phyloP scores from a whole-genome alignment of 495 filamentous ascomycete species.

The Cercophora samala region DNA sequence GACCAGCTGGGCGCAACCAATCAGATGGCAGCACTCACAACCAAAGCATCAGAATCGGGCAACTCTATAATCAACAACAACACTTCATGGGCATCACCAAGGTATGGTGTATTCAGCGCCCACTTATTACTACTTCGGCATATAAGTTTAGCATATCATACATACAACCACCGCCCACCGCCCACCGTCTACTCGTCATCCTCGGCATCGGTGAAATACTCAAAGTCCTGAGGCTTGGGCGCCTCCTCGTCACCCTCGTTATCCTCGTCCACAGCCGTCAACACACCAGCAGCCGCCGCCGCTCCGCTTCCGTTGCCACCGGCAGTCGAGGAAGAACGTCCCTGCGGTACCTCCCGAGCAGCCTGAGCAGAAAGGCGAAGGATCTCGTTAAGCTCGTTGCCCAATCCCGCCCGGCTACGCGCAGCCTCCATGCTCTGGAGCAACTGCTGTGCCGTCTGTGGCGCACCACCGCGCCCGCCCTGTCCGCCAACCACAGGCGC shows the following conservation, averaged over 20 bases:
- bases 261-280: constrained; percentile 84
- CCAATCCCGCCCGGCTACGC: constrained; percentile 2
- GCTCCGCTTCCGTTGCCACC: constrained; percentile 50
- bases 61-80: neutral
- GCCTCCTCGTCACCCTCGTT: constrained; percentile 81
- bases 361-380: neutral
- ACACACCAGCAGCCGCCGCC: constrained; percentile 70
- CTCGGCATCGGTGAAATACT: constrained; percentile 76
- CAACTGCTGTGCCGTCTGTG: constrained; percentile 9
- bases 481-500: constrained; percentile 46
- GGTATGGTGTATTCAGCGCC: neutral
- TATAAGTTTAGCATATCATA: neutral
- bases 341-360: constrained; percentile 20
- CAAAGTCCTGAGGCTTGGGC: constrained; percentile 72
- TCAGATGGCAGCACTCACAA: neutral
- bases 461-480: constrained; percentile 22
- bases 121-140: neutral
- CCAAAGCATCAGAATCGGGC: neutral
- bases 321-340: constrained; percentile 7
- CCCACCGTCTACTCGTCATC: constrained; percentile 43
- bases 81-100: no score
- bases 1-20: neutral
- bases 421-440: constrained; percentile 18
- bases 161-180: no score
- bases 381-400: constrained; percentile 9